Percentiles rank a stretch among this genome's conserved stretches.
Evolutionary conservation across 169 alveolate species (phyloP).

Genomic region (Plasmodium blacklocki): DNA sequence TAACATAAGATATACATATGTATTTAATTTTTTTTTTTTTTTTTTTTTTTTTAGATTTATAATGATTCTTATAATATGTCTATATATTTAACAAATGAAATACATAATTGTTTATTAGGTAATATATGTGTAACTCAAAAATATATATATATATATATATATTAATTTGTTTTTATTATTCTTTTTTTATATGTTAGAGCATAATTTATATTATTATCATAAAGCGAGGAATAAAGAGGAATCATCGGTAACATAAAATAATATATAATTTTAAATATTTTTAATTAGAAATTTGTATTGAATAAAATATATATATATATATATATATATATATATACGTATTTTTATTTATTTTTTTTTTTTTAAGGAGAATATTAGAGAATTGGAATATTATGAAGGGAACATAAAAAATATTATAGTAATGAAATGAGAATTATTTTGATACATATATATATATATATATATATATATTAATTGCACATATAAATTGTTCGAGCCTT

Average conservation of each 20-base stretch:
- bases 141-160: background rate
- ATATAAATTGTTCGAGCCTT: background rate
- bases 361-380: conserved; percentile 9
- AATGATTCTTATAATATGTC: conserved; percentile 73
- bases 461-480: background rate
- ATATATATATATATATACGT: background rate
- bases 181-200: conserved; percentile 14
- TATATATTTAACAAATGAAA: conserved; percentile 71
- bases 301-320: background rate
- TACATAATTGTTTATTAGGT: conserved; percentile 76
- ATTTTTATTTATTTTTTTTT: background rate
- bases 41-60: conserved; percentile 46
- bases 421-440: conserved; percentile 12
- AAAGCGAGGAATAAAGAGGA: conserved; percentile 14
- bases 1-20: background rate
- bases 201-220: conserved; percentile 64
- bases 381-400: conserved; percentile 19
- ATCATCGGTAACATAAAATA: background rate
- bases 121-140: background rate
- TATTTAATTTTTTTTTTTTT: background rate
- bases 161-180: background rate
- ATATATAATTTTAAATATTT: too few species aligned
- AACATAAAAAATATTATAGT: conserved; percentile 49
- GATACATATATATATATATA: background rate
- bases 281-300: too few species aligned